Conservation (phyloP, 306 rosid genomes). For the Phaseolus lunatus region DNA sequence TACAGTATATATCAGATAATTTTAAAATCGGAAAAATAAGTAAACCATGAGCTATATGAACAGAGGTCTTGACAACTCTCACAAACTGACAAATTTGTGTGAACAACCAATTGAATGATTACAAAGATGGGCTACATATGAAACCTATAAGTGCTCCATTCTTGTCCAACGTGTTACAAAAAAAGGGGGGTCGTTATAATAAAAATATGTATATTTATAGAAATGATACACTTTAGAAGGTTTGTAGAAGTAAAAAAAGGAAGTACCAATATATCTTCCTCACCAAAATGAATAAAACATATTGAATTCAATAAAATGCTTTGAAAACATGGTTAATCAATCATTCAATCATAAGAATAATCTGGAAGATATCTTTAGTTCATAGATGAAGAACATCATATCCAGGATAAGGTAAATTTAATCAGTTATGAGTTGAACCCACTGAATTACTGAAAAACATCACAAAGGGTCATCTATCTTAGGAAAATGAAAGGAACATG, state of each 20-base stretch:
- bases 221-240: not conserved
- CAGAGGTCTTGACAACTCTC: not conserved
- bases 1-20: conserved; percentile 24
- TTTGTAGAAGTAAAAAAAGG: too few species aligned
- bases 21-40: not conserved
- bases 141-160: not conserved
- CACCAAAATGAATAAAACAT: not conserved
- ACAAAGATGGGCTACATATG: conserved; percentile 15
- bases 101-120: conserved; percentile 25
- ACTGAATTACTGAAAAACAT: not conserved
- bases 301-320: conserved; percentile 1
- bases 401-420: conserved; percentile 26
- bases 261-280: not conserved
- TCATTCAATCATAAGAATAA: not conserved
- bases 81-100: conserved; percentile 13
- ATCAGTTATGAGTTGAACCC: not conserved
- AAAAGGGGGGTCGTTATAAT: conserved; percentile 15
- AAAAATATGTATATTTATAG: conserved; percentile 1
- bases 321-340: not conserved
- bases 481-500: not conserved
- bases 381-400: not conserved
- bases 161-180: not conserved
- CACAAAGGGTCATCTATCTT: not conserved
- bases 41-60: conserved; percentile 7
- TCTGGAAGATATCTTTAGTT: not conserved